Conservation (phyloP, 2,329 filamentous ascomycete genomes). For the Aureobasidium sp. region DNA sequence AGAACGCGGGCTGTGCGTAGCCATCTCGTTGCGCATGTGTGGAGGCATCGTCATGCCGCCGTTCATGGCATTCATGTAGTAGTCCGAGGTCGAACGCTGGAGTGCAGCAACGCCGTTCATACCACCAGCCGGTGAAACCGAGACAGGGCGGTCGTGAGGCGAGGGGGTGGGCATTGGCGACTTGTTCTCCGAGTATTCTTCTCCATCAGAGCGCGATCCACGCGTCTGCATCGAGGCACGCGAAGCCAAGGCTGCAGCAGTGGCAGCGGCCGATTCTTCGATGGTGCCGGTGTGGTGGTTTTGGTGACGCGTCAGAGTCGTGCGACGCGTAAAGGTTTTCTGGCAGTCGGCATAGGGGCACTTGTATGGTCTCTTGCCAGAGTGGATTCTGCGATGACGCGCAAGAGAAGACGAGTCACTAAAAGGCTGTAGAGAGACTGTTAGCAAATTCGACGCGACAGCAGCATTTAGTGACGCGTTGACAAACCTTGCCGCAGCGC, state of each 20-base stretch:
- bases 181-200: conserved; percentile 60
- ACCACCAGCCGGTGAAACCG: conserved; percentile 72
- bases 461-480: not conserved
- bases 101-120: conserved; percentile 63
- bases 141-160: conserved; percentile 69
- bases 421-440: conserved; percentile 59
- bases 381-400: conserved; percentile 88
- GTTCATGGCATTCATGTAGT: conserved; percentile 72
- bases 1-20: conserved; percentile 61
- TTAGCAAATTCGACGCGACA: conserved; percentile 11
- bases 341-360: conserved; percentile 96
- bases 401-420: conserved; percentile 94
- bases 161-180: conserved; percentile 77
- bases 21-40: conserved; percentile 71
- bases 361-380: conserved; percentile 92
- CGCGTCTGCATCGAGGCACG: conserved; percentile 39
- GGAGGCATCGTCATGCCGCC: conserved; percentile 54
- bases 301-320: conserved; percentile 89
- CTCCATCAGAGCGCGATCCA: conserved; percentile 58
- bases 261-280: conserved; percentile 84
- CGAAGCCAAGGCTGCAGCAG: conserved; percentile 72
- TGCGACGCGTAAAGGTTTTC: conserved; percentile 95
- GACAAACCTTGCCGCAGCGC: conserved; percentile 81
- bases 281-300: conserved; percentile 94
- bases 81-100: conserved; percentile 62